Evolutionary conservation across 2,329 filamentous ascomycete genomes (phyloP).

Genomic region (Pseudogymnoascus sp.): DNA sequence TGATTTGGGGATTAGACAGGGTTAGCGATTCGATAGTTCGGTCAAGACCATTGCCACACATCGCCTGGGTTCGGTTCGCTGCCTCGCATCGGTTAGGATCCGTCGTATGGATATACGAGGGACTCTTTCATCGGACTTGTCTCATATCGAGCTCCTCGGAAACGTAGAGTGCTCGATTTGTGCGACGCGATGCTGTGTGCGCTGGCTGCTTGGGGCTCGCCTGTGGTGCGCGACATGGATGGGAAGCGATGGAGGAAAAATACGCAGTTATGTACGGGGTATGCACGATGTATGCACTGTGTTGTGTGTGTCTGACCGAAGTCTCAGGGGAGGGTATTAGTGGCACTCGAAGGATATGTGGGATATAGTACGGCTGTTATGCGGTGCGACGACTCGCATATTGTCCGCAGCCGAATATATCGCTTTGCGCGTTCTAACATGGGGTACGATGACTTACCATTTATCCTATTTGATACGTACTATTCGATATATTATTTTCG

Average conservation of each 20-base stretch:
- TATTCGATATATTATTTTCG: not conserved
- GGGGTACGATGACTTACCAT: not conserved
- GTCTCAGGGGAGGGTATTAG: not conserved
- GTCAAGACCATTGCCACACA: not conserved
- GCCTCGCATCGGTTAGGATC: not conserved
- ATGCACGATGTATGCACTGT: not conserved
- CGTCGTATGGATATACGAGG: not conserved
- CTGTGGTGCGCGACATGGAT: not conserved
- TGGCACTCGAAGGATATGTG: not conserved
- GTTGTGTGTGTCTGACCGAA: not conserved
- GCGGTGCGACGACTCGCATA: not conserved
- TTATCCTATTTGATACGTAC: not conserved
- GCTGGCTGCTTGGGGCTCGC: not conserved
- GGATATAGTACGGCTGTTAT: not conserved
- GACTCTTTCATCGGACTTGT: not conserved
- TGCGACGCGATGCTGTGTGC: slow-evolving; percentile 1
- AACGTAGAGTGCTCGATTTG: not conserved
- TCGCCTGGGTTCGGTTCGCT: not conserved
- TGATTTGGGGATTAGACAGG: not conserved
- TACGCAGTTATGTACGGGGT: slow-evolving; percentile 3
- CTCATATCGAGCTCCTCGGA: not conserved
- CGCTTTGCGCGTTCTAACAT: not conserved
- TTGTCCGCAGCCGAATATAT: not conserved
- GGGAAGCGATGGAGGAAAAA: not conserved
- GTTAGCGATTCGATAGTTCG: not conserved